Percentiles rank a stretch among this genome's conserved stretches.
Conservation (phyloP, 768 basidiomycete genomes). For the Leccinum boreale region DNA sequence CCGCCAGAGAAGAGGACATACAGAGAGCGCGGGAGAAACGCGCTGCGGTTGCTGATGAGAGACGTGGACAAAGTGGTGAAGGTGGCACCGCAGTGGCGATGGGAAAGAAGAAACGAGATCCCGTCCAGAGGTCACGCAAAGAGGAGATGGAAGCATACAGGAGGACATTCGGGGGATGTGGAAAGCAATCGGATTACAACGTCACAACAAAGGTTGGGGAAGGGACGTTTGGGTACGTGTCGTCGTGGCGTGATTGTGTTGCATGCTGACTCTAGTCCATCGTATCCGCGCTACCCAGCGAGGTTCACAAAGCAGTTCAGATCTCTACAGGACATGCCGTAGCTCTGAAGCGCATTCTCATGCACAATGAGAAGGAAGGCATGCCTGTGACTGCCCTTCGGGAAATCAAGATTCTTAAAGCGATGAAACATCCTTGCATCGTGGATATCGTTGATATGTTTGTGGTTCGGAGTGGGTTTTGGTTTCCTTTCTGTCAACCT, state of each 20-base stretch:
- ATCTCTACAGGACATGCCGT: constrained; percentile 58
- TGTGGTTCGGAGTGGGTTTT: constrained; percentile 65
- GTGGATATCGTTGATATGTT: constrained; percentile 93
- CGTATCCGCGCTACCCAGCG: constrained; percentile 42
- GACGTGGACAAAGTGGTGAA: constrained; percentile 2
- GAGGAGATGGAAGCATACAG: constrained; percentile 71
- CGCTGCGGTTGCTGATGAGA: constrained; percentile 10
- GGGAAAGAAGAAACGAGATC: constrained; percentile 38
- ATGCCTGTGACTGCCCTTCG: constrained; percentile 96
- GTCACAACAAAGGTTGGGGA: constrained; percentile 88
- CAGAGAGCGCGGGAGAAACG: constrained; percentile 27
- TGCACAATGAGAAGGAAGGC: constrained; percentile 96
- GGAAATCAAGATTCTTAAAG: constrained; percentile 95
- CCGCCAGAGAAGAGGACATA: constrained; percentile 28
- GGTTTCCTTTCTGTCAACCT: neutral
- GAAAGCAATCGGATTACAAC: constrained; percentile 71
- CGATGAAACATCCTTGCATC: constrained; percentile 79
- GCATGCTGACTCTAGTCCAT: constrained; percentile 8
- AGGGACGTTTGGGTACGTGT: constrained; percentile 89
- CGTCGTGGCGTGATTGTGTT: neutral
- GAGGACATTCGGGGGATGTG: constrained; percentile 64
- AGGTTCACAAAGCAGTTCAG: constrained; percentile 87
- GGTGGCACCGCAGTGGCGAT: neutral
- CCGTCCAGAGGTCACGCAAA: constrained; percentile 51
- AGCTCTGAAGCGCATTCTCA: constrained; percentile 91